Conservation (phyloP, 306 rosid genomes). For the Malus asiatica region DNA sequence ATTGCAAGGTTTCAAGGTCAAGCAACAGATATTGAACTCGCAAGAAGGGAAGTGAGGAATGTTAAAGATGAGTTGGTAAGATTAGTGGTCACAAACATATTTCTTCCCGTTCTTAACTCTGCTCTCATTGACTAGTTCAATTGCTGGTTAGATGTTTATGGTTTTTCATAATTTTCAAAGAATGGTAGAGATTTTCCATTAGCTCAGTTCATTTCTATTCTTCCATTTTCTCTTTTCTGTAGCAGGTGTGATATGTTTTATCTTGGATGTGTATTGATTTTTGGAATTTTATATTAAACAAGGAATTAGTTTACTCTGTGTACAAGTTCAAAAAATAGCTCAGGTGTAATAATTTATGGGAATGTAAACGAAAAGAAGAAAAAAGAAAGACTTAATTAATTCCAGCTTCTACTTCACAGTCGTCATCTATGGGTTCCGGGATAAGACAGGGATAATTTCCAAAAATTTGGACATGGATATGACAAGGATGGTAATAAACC, state of each 20-base stretch:
- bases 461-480: background rate
- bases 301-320: background rate
- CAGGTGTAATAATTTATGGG: background rate
- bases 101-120: background rate
- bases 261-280: background rate
- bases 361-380: background rate
- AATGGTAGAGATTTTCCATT: background rate
- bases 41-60: conserved; percentile 70
- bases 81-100: conserved; percentile 7
- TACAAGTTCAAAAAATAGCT: background rate
- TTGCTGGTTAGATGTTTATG: background rate
- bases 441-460: background rate
- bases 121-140: background rate
- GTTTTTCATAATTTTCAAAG: background rate
- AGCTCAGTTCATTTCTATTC: background rate
- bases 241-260: background rate
- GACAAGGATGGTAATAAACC: background rate
- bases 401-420: background rate
- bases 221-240: background rate
- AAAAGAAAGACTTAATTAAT: background rate
- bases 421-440: background rate
- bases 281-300: background rate
- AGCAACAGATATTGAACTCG: conserved; percentile 75
- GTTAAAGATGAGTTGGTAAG: conserved; percentile 81
- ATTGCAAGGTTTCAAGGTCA: conserved; percentile 94